Evolutionary conservation across 2,329 filamentous ascomycete species (phyloP), one percentile per base, ranked within the genome.

Genomic region (Trichophyton benhamiae): DNA sequence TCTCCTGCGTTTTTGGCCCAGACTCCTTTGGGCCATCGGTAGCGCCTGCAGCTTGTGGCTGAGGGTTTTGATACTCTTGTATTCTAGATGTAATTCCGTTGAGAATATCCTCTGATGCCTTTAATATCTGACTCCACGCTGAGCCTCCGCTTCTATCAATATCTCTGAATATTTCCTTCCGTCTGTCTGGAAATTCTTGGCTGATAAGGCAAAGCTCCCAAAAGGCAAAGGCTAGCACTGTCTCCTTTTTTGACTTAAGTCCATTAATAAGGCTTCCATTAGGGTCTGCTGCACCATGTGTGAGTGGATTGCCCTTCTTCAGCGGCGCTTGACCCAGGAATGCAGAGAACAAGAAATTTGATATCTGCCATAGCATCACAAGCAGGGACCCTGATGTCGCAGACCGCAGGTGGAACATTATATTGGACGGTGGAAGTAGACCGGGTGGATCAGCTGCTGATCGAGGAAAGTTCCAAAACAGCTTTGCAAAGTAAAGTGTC

Each of bases 121-220:
- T 77, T 64, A 86, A 85, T 57, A 95, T 81, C 68, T 96, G 90
- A 7, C 85, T 84, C 89, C 90, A 96, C 66, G 88, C 86, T 0
- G 89, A 82, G 0, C 87, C 89, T 52, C 87, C 87, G 60, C 84
- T 83, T 63, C 91, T 87, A 67, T 95, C 89, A 64, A 96, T 88
- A 67, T 97, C 92, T 62, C 86, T 84, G 73, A 89, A 96, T 61
- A 97, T 89, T 20, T 84, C 83, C 72, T 87, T 88, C 59, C 92
- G 83, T 38, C 91, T 85, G n/a, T 84, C 80, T 15, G 86, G 80
- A 65, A 88, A 91, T 60, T 84, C 82, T 61, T 87, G 82, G 42
- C 88, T 86, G 67, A 96, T 95, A 61, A 89, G 80, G 33, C 85
- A 84, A 30, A 96, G 78, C 70, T 97, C 92, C 91, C 91, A 96